phyloP scores from a whole-genome alignment of 495 filamentous ascomycete species.

The Lentithecium fluviatile region DNA sequence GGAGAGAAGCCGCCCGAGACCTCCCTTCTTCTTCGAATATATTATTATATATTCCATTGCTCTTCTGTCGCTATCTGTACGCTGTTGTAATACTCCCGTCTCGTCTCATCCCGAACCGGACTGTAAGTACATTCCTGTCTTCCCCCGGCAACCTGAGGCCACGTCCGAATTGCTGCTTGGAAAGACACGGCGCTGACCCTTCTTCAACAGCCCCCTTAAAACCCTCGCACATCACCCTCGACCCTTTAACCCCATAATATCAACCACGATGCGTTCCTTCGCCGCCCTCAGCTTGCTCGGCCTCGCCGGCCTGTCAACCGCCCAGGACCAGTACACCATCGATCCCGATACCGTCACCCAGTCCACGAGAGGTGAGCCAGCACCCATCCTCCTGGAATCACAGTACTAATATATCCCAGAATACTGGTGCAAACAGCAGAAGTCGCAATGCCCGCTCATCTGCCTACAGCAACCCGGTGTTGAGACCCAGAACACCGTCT shows the following conservation, averaged over 20 bases:
- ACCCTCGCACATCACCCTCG: conserved; percentile 1
- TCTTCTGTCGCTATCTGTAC: conserved; percentile 7
- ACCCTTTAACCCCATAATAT: neutral
- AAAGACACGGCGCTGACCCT: conserved; percentile 1
- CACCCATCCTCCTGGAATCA: neutral
- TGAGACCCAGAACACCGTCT: conserved; percentile 46
- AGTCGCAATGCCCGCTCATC: conserved; percentile 69
- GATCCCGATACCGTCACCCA: conserved; percentile 59
- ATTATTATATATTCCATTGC: neutral
- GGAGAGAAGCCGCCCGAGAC: conserved; percentile 1
- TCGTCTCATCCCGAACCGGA: neutral
- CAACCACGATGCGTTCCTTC: conserved; percentile 36
- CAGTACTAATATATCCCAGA: conserved; percentile 46
- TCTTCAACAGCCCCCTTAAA: neutral
- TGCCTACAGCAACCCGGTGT: conserved; percentile 66
- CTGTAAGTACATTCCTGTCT: conserved; percentile 21
- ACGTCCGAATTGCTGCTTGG: neutral
- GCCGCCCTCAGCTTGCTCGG: conserved; percentile 33
- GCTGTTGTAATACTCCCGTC: conserved; percentile 6
- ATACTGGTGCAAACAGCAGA: conserved; percentile 69
- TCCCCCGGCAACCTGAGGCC: neutral
- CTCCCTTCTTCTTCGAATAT: neutral
- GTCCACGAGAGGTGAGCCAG: conserved; percentile 46
- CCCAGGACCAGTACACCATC: conserved; percentile 52
- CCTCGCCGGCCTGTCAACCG: conserved; percentile 40